Percentiles rank a stretch among this genome's conserved stretches.
Evolutionary conservation across 1,284 basidiomycete species (phyloP).

Genomic region (Cystobasidium slooffiae): DNA sequence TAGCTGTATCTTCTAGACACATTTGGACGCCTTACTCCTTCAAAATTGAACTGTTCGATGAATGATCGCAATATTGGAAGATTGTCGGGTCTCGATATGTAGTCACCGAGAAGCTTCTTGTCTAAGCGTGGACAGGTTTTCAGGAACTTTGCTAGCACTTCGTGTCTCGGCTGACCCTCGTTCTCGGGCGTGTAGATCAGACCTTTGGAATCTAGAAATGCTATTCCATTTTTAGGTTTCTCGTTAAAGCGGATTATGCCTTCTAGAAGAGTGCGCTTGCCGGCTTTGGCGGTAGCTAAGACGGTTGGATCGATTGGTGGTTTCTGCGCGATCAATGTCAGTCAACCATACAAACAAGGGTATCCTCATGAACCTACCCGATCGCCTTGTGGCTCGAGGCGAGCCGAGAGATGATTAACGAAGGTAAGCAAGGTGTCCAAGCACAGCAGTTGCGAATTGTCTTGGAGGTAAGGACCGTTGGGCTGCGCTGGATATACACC

Average conservation of each 20-base stretch:
- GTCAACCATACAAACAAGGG: too few relatives aligned
- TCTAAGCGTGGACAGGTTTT: slow-evolving; percentile 85
- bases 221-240: slow-evolving; percentile 93
- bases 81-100: slow-evolving; percentile 86
- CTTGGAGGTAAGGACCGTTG: slow-evolving; percentile 70
- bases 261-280: slow-evolving; percentile 81
- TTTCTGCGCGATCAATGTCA: background rate
- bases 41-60: slow-evolving; percentile 87
- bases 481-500: slow-evolving; percentile 74
- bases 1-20: slow-evolving; percentile 32
- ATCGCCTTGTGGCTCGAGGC: slow-evolving; percentile 63
- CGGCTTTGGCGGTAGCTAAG: slow-evolving; percentile 74
- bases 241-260: slow-evolving; percentile 88
- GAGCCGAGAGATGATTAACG: slow-evolving; percentile 83
- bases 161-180: slow-evolving; percentile 64
- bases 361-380: background rate
- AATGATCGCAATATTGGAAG: slow-evolving; percentile 83
- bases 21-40: slow-evolving; percentile 67
- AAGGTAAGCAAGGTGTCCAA: slow-evolving; percentile 86
- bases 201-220: slow-evolving; percentile 84
- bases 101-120: slow-evolving; percentile 93
- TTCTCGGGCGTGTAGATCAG: slow-evolving; percentile 64
- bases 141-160: slow-evolving; percentile 76
- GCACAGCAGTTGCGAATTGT: slow-evolving; percentile 81
- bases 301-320: slow-evolving; percentile 56